A percentile compares a stretch with the other conserved stretches of the same genome.
These are phyloP conservation scores for Penicillium crustosum DNA, from an alignment of 2,329 filamentous ascomycete species.

Conservation along the genomic window DNA sequence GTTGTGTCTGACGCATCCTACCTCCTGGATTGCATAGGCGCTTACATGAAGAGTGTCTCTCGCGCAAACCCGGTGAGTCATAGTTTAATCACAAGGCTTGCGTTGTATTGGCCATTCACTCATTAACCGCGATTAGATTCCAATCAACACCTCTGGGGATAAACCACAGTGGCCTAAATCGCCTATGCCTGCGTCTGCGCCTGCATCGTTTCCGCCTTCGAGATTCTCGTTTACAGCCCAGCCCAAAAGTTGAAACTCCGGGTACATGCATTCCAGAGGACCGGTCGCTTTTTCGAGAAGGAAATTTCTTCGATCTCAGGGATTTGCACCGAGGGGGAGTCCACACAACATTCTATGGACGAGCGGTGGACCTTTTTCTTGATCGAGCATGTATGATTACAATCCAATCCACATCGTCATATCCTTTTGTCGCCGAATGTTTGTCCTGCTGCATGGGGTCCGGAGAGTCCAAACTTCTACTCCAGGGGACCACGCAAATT, in stretches of 20 bases:
- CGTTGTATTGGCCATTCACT: not conserved
- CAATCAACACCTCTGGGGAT: not conserved
- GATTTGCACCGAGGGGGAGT: not conserved
- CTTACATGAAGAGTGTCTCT: slow-evolving; percentile 1
- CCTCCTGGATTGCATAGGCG: not conserved
- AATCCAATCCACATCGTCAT: not conserved
- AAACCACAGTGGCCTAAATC: not conserved
- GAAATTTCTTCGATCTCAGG: too few species aligned
- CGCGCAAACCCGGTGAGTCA: not conserved
- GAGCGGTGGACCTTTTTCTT: not conserved
- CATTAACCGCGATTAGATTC: not conserved
- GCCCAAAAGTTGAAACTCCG: not conserved
- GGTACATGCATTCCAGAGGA: too few species aligned
- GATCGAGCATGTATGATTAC: not conserved
- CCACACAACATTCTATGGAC: not conserved
- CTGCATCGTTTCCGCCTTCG: not conserved
- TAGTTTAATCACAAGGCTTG: not conserved
- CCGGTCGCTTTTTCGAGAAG: too few species aligned
- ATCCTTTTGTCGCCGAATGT: not conserved
- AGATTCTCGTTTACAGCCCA: not conserved
- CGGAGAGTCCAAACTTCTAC: not conserved
- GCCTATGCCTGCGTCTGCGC: not conserved
- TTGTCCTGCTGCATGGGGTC: too few species aligned
- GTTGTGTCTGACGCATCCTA: slow-evolving; percentile 4
- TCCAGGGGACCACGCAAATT: not conserved